These are phyloP conservation scores for Chionographis japonica DNA, from an alignment of 106 monocot genomes.

Conservation along the genomic window DNA sequence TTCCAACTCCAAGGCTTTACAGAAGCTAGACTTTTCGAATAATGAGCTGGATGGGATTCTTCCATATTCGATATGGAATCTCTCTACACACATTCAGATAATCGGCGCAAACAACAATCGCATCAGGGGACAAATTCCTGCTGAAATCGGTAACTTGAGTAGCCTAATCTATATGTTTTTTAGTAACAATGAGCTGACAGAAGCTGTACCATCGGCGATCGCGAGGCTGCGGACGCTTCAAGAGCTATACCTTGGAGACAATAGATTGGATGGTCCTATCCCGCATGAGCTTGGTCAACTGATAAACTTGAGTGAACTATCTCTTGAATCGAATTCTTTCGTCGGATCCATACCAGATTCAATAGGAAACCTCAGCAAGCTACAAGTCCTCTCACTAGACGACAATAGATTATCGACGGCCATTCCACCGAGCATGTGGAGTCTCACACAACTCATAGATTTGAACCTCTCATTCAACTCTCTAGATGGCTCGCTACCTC, in stretches of 20 bases:
- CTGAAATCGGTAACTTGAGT: background rate
- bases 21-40: background rate
- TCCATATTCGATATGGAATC: background rate
- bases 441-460: background rate
- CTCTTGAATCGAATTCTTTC: too few species aligned
- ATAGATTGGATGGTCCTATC: background rate
- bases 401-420: background rate
- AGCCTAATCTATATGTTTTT: background rate
- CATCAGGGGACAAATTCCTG: constrained; percentile 2
- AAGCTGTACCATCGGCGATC: constrained; percentile 3
- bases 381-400: background rate
- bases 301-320: too few species aligned
- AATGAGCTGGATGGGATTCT: too few species aligned
- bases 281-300: background rate
- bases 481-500: background rate
- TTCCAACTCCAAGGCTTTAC: too few species aligned
- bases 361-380: background rate
- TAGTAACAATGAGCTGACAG: background rate
- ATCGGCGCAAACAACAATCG: background rate
- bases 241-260: background rate
- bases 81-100: background rate
- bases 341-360: background rate
- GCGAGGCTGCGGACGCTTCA: background rate
- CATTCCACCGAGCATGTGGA: background rate
- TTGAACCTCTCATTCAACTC: background rate